Conservation (phyloP, 1,139 yeast genomes). For the Pichiaceae sp. region DNA sequence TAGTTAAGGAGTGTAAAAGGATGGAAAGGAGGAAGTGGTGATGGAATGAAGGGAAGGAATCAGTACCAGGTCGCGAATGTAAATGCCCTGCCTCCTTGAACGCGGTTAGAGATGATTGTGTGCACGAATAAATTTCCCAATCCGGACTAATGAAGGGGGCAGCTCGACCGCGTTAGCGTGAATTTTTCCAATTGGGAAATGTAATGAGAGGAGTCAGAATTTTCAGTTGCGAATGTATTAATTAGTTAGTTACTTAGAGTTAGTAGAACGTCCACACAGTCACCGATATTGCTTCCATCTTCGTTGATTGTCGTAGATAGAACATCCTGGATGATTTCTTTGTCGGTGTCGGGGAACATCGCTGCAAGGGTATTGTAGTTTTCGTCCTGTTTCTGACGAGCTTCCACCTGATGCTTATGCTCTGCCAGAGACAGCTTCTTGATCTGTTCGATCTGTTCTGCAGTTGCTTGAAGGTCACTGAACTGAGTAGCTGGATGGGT, state of each 20-base stretch:
- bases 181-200: neutral
- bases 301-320: constrained; percentile 40
- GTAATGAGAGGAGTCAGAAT: neutral
- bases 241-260: constrained; percentile 15
- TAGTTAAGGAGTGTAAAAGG: neutral
- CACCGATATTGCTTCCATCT: constrained; percentile 50
- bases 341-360: constrained; percentile 74
- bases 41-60: neutral
- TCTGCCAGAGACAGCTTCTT: constrained; percentile 23
- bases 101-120: too few species aligned
- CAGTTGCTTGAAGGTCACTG: constrained; percentile 2
- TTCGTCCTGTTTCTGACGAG: constrained; percentile 26
- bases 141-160: neutral
- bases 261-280: constrained; percentile 61
- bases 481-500: neutral
- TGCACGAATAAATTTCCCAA: too few species aligned
- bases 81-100: too few species aligned
- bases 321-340: constrained; percentile 61
- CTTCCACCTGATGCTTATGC: constrained; percentile 12
- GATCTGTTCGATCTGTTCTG: constrained; percentile 17
- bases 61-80: too few species aligned
- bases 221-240: neutral
- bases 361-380: constrained; percentile 43
- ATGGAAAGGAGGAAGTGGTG: neutral
- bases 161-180: neutral